Conservation (phyloP, 306 rosid genomes). For the Acacia melanoxylon region DNA sequence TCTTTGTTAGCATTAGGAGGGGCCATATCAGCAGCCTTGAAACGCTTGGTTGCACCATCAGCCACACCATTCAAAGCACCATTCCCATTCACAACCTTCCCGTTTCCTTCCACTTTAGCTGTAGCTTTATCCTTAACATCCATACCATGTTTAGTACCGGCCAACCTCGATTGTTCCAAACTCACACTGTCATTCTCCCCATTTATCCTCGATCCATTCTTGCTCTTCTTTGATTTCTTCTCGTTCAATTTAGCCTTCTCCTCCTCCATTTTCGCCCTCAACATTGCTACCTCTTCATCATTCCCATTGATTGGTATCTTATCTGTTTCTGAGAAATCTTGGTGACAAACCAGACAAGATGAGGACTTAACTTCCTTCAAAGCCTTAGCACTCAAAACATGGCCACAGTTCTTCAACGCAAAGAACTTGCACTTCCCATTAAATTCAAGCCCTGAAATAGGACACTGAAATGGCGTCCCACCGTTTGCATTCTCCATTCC, state of each 20-base stretch:
- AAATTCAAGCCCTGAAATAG: constrained; percentile 77
- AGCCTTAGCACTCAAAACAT: constrained; percentile 87
- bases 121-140: constrained; percentile 63
- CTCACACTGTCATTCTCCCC: constrained; percentile 38
- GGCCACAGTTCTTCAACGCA: constrained; percentile 82
- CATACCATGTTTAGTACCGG: constrained; percentile 76
- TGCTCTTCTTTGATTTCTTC: constrained; percentile 66
- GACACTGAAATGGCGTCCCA: constrained; percentile 69
- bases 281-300: constrained; percentile 72
- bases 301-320: constrained; percentile 81
- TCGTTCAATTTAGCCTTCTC: constrained; percentile 61
- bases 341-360: constrained; percentile 71
- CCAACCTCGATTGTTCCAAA: constrained; percentile 50
- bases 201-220: constrained; percentile 41
- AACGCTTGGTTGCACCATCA: constrained; percentile 56
- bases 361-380: constrained; percentile 80
- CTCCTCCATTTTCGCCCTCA: constrained; percentile 85
- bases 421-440: constrained; percentile 84
- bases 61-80: constrained; percentile 41
- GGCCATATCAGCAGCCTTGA: constrained; percentile 69
- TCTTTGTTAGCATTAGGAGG: constrained; percentile 78
- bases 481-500: constrained; percentile 33
- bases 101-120: constrained; percentile 46
- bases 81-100: constrained; percentile 48
- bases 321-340: constrained; percentile 55